Percentiles rank a stretch among this genome's conserved stretches.
These are phyloP conservation scores for Sugiyamaella smithiae DNA, from an alignment of 805 yeast species.

Conservation along the genomic window DNA sequence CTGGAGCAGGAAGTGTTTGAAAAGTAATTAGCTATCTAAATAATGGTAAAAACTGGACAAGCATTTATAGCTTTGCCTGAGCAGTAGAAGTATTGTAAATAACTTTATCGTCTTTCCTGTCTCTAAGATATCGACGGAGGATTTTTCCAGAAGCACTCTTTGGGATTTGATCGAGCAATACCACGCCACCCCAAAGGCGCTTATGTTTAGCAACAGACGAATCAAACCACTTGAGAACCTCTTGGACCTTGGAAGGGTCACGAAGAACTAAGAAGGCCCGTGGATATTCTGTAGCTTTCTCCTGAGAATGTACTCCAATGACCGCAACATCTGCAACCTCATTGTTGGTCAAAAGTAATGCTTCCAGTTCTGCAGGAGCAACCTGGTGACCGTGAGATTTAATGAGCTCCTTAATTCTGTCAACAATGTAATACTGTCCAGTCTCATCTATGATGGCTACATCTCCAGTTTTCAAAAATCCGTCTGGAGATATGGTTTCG, in stretches of 20 bases:
- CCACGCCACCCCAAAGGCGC: constrained; percentile 40
- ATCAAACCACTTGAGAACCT: constrained; percentile 26
- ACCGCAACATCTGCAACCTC: constrained; percentile 27
- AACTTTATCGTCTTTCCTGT: constrained; percentile 27
- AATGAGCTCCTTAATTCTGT: constrained; percentile 65
- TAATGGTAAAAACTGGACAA: too few relatives aligned
- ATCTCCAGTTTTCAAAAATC: constrained; percentile 63
- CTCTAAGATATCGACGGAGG: constrained; percentile 84
- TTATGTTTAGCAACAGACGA: constrained; percentile 30
- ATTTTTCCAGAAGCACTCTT: constrained; percentile 91
- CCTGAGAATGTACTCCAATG: constrained; percentile 33
- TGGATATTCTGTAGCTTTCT: constrained; percentile 26
- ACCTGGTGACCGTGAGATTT: constrained; percentile 39
- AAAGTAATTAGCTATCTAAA: not conserved
- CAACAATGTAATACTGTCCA: constrained; percentile 47
- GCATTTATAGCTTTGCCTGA: not conserved
- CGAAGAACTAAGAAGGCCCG: constrained; percentile 26
- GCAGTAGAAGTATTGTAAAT: constrained; percentile 3
- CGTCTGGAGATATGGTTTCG: constrained; percentile 44
- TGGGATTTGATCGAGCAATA: constrained; percentile 77
- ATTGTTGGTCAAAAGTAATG: constrained; percentile 23
- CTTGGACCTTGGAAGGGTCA: constrained; percentile 14
- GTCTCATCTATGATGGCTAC: constrained; percentile 40
- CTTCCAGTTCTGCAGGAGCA: constrained; percentile 31
- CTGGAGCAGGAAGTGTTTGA: constrained; percentile 23